Percentiles rank a stretch among this genome's conserved stretches.
These are phyloP conservation scores for Linnemannia zychae DNA, from an alignment of 192 early-diverging fungal species.

Conservation along the genomic window DNA sequence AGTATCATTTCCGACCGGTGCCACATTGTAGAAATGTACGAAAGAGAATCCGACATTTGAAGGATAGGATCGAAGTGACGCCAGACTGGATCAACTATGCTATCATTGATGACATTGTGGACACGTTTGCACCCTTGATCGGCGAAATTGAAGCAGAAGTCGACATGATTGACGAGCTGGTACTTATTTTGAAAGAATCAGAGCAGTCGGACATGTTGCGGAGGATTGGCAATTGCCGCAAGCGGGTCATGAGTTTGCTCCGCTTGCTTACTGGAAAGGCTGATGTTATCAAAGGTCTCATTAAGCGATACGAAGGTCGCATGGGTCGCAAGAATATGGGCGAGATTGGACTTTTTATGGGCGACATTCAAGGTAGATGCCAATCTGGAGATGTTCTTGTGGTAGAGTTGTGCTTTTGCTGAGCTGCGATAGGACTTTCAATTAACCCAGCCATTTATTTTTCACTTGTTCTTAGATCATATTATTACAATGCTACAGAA, in stretches of 20 bases:
- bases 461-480: conserved; percentile 66
- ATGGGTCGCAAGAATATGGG: conserved; percentile 52
- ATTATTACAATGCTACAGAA: conserved; percentile 85
- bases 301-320: conserved; percentile 68
- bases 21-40: conserved; percentile 77
- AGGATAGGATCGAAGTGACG: conserved; percentile 73
- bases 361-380: conserved; percentile 79
- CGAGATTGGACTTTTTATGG: conserved; percentile 80
- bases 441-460: background rate
- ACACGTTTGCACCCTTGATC: conserved; percentile 82
- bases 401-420: background rate
- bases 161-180: conserved; percentile 85
- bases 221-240: conserved; percentile 65
- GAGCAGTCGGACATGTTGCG: conserved; percentile 71
- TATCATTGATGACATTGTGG: conserved; percentile 85
- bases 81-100: conserved; percentile 77
- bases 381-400: background rate
- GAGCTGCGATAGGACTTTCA: background rate
- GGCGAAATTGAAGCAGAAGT: conserved; percentile 84
- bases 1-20: conserved; percentile 77
- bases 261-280: conserved; percentile 64
- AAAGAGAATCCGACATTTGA: conserved; percentile 78
- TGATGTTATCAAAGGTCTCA: conserved; percentile 70
- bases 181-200: conserved; percentile 78
- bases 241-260: conserved; percentile 62